These are phyloP conservation scores for Sphagnum fallax DNA, from an alignment of 228 moss, liverwort and hornwort species.

Conservation along the genomic window DNA sequence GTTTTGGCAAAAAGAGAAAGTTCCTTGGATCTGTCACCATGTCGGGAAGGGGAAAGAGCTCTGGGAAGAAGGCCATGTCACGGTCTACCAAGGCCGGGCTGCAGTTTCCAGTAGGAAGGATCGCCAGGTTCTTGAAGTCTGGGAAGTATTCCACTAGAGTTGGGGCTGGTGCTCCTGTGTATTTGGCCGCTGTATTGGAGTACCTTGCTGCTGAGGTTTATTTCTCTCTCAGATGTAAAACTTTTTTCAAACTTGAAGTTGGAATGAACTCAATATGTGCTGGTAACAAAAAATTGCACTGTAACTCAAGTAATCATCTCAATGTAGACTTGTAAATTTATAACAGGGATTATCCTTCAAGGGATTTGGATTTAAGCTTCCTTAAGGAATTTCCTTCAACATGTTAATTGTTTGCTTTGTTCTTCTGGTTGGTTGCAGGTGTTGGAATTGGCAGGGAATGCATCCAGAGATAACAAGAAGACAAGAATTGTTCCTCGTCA, in stretches of 20 bases:
- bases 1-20: too few species aligned
- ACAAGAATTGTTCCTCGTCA: slow-evolving; percentile 45
- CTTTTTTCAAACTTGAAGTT: too few species aligned
- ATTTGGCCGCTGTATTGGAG: slow-evolving; percentile 13
- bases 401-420: too few species aligned
- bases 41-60: slow-evolving; percentile 16
- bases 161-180: slow-evolving; percentile 17
- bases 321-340: too few species aligned
- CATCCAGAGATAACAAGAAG: slow-evolving; percentile 17
- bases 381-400: too few species aligned
- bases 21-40: background rate
- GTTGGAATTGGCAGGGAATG: slow-evolving; percentile 41
- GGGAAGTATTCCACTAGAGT: slow-evolving; percentile 28
- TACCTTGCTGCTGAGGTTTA: slow-evolving; percentile 17
- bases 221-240: too few species aligned
- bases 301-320: too few species aligned
- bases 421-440: slow-evolving; percentile 15
- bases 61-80: slow-evolving; percentile 14
- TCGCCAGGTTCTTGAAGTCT: slow-evolving; percentile 29
- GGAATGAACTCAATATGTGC: too few species aligned
- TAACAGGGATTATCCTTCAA: too few species aligned
- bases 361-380: too few species aligned
- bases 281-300: too few species aligned
- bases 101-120: slow-evolving; percentile 11
- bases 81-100: slow-evolving; percentile 9